A percentile compares a stretch with the other conserved stretches of the same genome.
phyloP scores from a whole-genome alignment of 805 yeast species.

The Metschnikowia baotianmanensis region DNA sequence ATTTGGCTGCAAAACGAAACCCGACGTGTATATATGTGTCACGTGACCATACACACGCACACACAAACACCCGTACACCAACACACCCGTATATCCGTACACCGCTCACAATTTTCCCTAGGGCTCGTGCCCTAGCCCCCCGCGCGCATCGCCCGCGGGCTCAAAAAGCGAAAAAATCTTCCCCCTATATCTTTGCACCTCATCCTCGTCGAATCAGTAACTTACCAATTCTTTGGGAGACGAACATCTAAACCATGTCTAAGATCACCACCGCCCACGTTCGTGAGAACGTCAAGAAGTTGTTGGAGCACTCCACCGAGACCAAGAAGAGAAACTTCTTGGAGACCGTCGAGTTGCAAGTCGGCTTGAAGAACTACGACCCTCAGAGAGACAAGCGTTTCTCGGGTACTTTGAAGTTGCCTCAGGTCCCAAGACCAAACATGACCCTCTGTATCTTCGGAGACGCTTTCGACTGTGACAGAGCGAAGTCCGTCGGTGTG shows the following conservation, averaged over 20 bases:
- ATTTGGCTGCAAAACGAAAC: too few relatives aligned
- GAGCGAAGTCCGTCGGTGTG: slow-evolving; percentile 98
- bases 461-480: slow-evolving; percentile 99
- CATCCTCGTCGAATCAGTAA: slow-evolving; percentile 59
- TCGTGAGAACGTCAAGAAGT: slow-evolving; percentile 93
- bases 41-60: too few relatives aligned
- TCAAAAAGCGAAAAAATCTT: slow-evolving; percentile 3
- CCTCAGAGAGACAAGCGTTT: slow-evolving; percentile 99
- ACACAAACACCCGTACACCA: too few relatives aligned
- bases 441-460: slow-evolving; percentile 99
- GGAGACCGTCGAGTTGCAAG: slow-evolving; percentile 99
- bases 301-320: slow-evolving; percentile 85
- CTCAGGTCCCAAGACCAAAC: slow-evolving; percentile 99
- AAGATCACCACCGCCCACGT: slow-evolving; percentile 90
- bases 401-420: slow-evolving; percentile 99
- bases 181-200: slow-evolving; percentile 17
- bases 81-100: too few relatives aligned
- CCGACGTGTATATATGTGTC: too few relatives aligned
- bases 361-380: slow-evolving; percentile 99
- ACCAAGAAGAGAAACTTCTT: slow-evolving; percentile 99
- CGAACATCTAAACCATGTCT: slow-evolving; percentile 61
- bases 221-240: slow-evolving; percentile 69
- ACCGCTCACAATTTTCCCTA: too few relatives aligned
- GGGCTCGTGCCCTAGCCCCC: slow-evolving; percentile 18
- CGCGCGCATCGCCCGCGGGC: background rate